Percentiles rank a stretch among this genome's conserved stretches.
These are phyloP conservation scores for Helotiales sp. DNA, from an alignment of 2,329 filamentous ascomycete species.

Conservation along the genomic window DNA sequence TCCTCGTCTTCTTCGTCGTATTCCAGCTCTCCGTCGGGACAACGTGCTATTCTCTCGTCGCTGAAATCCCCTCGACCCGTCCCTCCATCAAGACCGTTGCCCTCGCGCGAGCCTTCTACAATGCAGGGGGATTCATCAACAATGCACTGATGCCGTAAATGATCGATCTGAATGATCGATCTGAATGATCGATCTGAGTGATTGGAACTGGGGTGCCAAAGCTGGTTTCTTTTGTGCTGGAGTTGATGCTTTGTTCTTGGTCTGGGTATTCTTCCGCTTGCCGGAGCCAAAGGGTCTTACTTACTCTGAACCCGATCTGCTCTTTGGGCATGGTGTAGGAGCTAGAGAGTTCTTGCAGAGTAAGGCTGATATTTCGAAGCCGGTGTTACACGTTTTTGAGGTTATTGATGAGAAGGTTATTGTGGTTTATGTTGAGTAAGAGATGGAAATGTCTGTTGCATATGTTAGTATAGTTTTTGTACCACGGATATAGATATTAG, in stretches of 20 bases:
- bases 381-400: neutral
- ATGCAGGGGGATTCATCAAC: constrained; percentile 5
- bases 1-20: constrained; percentile 3
- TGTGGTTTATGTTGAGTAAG: constrained; percentile 2
- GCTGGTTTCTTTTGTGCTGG: constrained; percentile 7
- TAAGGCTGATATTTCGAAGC: constrained; percentile 4
- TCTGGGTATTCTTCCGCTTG: constrained; percentile 8
- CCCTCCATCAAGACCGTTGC: constrained; percentile 5
- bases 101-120: constrained; percentile 3
- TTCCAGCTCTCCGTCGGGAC: constrained; percentile 6
- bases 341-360: constrained; percentile 2
- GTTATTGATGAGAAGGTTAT: neutral
- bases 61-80: constrained; percentile 4
- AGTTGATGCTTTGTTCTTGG: constrained; percentile 5
- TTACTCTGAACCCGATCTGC: neutral
- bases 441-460: neutral
- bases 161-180: neutral
- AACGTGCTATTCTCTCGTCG: constrained; percentile 1
- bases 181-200: neutral
- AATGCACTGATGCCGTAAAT: constrained; percentile 6
- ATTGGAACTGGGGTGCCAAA: constrained; percentile 5
- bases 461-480: neutral
- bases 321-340: neutral
- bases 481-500: neutral
- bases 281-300: constrained; percentile 5